Base-by-base conservation (phyloP, 768 basidiomycete species). In the Tricholoma sp. region DNA sequence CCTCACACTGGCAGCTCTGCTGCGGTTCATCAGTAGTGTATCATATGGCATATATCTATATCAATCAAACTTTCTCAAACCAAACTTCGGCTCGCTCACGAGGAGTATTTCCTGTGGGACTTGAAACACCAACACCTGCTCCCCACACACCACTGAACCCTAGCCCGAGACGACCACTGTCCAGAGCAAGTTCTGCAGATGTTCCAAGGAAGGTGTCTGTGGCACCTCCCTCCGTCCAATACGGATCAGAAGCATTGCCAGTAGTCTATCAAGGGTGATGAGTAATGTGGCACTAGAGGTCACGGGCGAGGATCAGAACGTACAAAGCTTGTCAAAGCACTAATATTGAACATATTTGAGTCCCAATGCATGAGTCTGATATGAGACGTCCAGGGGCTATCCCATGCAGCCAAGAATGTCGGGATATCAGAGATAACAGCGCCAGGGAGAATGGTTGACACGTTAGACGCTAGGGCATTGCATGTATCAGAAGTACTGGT, bases 331-430 rank as follows among this genome's bases (percentile, higher is more conserved):
- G 49, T 20, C 7, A 65, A 42, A 8, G 55, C 33, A 7, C 56
- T 51, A 13, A 64, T 50, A 28, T 66, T 65, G 58, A 63, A 68
- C 15, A 57, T 39, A 41, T 64, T 59, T 7, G 57, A 60, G 36
- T 62, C 56, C 41, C 61, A 61, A 37, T 68, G 67, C 37, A 58
- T 50, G 44, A 66, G 53, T 10, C 53, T 57, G 6, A 63, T 12
- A 49, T 68, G 62, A 3, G 60, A 55, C 17, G 33, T 11, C 56
- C 52, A 62, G 17, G 56, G 52, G 15, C 52, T 62, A 39, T 65
- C 50, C 58, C 45, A 63, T 12, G 4, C 45, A 9, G 24, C 55
- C 34, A 60, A 44, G 53, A 54, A 55, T n/a, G 48, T 60, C 33
- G 62, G 62, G 3, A 55, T 39, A 12, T 48, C 32, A 57, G 31